Conservation (phyloP, 2,329 filamentous ascomycete species). For the Paecilomyces niveus region DNA sequence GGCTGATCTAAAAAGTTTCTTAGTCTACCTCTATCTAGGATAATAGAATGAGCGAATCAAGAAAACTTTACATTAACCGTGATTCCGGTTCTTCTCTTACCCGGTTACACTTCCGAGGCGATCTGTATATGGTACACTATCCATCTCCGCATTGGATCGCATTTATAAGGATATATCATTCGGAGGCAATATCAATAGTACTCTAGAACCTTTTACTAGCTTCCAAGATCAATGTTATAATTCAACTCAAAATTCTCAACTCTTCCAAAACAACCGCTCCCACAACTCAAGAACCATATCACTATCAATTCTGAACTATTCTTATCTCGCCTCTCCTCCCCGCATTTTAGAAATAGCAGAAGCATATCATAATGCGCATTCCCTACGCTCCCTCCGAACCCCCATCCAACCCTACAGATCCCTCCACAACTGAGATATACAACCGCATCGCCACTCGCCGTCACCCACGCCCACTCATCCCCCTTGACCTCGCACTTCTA, state of each 20-base stretch:
- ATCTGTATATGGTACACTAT: neutral
- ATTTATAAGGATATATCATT: neutral
- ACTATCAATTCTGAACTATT: neutral
- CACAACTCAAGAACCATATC: neutral
- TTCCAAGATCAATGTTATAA: neutral
- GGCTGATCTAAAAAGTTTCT: too few relatives aligned
- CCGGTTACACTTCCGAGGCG: neutral
- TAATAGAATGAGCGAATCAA: neutral
- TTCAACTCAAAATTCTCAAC: too few relatives aligned
- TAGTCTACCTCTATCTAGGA: too few relatives aligned
- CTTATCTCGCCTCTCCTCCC: neutral
- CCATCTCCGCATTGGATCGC: neutral
- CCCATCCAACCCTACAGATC: constrained; percentile 6
- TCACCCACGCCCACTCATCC: constrained; percentile 60
- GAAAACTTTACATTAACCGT: neutral
- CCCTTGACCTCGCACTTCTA: constrained; percentile 68
- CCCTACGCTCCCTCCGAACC: constrained; percentile 26
- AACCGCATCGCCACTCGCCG: constrained; percentile 59
- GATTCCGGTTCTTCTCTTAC: neutral
- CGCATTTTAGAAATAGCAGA: neutral
- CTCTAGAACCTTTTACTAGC: neutral
- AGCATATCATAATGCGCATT: constrained; percentile 22
- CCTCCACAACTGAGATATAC: constrained; percentile 44
- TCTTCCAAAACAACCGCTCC: too few relatives aligned
- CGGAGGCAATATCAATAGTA: neutral